phyloP scores from a whole-genome alignment of 352 stramenopile species.

The Pythium dissimile region DNA sequence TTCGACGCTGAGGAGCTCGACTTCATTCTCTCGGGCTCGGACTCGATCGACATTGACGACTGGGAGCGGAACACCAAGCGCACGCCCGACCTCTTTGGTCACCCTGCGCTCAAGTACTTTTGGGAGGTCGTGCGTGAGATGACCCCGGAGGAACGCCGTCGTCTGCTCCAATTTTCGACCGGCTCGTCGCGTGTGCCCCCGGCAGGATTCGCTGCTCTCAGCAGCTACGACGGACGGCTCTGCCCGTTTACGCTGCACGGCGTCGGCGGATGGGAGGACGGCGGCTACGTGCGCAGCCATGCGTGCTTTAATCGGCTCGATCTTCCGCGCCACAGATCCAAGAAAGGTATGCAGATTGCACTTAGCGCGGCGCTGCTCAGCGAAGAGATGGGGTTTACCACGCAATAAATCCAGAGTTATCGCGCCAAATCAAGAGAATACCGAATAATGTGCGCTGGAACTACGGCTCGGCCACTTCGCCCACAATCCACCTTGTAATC shows the following conservation, averaged over 20 bases:
- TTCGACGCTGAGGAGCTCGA: constrained; percentile 97
- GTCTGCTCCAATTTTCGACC: constrained; percentile 53
- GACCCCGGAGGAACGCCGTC: constrained; percentile 37
- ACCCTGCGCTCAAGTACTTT: constrained; percentile 31
- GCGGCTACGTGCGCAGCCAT: constrained; percentile 42
- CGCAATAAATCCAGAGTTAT: not conserved
- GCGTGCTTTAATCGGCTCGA: constrained; percentile 82
- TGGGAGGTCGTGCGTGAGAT: constrained; percentile 74
- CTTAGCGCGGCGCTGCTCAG: constrained; percentile 13
- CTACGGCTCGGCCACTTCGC: too few relatives aligned
- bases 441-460: too few relatives aligned
- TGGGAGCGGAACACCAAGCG: constrained; percentile 85
- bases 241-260: constrained; percentile 48
- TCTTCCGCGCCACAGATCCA: constrained; percentile 47
- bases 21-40: constrained; percentile 86
- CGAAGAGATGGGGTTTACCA: constrained; percentile 15
- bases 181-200: constrained; percentile 51
- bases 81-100: constrained; percentile 25
- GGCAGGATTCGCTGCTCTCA: constrained; percentile 45
- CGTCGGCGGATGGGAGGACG: constrained; percentile 21
- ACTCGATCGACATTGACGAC: constrained; percentile 67
- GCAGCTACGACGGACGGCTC: constrained; percentile 44
- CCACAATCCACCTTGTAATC: too few relatives aligned
- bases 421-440: too few relatives aligned
- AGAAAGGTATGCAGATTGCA: constrained; percentile 8